These are phyloP conservation scores for Geotrichum bryndzae DNA, from an alignment of 1,139 yeast genomes.

Conservation along the genomic window DNA sequence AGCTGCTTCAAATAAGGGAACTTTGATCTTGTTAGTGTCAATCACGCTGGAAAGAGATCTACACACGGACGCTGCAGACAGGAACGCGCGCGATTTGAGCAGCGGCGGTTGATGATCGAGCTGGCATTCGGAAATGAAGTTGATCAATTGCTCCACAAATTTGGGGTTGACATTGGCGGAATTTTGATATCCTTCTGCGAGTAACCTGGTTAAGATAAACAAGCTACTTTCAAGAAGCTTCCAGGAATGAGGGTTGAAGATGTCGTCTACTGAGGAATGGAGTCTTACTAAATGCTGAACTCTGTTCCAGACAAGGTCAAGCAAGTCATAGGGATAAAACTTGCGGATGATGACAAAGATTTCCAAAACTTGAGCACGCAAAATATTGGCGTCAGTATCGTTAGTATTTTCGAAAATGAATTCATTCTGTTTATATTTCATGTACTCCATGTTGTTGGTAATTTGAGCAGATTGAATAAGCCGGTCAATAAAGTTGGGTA, in stretches of 20 bases:
- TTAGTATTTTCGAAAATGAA: slow-evolving; percentile 74
- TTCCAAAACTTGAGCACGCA: slow-evolving; percentile 26
- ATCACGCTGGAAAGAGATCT: slow-evolving; percentile 18
- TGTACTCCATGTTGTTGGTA: slow-evolving; percentile 25
- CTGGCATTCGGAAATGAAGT: slow-evolving; percentile 14
- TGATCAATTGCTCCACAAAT: slow-evolving; percentile 16
- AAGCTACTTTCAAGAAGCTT: slow-evolving; percentile 20
- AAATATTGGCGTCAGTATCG: slow-evolving; percentile 39
- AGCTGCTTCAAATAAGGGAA: slow-evolving; percentile 20
- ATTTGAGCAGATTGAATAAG: slow-evolving; percentile 26
- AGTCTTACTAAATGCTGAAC: neutral
- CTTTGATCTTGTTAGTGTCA: slow-evolving; percentile 13
- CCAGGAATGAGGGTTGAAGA: slow-evolving; percentile 8
- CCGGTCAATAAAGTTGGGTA: slow-evolving; percentile 20
- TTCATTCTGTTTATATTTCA: slow-evolving; percentile 51
- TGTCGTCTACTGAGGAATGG: neutral
- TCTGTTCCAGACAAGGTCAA: slow-evolving; percentile 10
- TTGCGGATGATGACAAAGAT: slow-evolving; percentile 19
- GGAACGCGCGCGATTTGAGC: slow-evolving; percentile 24
- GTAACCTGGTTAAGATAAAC: slow-evolving; percentile 16
- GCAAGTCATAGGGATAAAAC: slow-evolving; percentile 11
- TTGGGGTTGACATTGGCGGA: slow-evolving; percentile 15
- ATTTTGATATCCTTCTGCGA: slow-evolving; percentile 17
- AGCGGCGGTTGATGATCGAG: slow-evolving; percentile 17
- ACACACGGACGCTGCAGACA: slow-evolving; percentile 22